phyloP scores from a whole-genome alignment of 495 filamentous ascomycete genomes.

The Tuber borchii region DNA sequence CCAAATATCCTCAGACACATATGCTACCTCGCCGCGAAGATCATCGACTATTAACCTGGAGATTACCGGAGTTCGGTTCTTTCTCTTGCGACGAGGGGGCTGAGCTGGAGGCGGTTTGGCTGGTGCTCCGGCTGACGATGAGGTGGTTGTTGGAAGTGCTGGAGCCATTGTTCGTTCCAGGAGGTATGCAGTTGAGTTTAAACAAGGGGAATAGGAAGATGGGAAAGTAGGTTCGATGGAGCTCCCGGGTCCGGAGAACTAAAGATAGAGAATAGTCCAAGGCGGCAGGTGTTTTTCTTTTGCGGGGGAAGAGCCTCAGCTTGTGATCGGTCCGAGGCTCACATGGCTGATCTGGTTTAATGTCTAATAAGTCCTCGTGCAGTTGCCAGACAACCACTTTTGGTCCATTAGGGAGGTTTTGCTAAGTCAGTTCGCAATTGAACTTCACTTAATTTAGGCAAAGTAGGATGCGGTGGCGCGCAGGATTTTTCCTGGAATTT shows the following conservation, averaged over 20 bases:
- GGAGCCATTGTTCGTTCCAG: slow-evolving; percentile 21
- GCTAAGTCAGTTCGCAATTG: too few species aligned
- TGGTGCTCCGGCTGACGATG: slow-evolving; percentile 9
- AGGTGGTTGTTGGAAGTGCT: slow-evolving; percentile 25
- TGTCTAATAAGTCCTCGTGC: too few species aligned
- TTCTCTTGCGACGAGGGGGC: slow-evolving; percentile 34
- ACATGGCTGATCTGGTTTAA: neutral
- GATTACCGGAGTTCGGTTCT: slow-evolving; percentile 54
- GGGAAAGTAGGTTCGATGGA: slow-evolving; percentile 13
- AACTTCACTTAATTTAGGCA: too few species aligned
- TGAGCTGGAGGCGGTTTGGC: slow-evolving; percentile 23
- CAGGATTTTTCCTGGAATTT: too few species aligned
- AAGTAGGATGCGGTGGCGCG: too few species aligned
- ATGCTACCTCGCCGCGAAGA: slow-evolving; percentile 78
- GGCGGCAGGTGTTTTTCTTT: neutral
- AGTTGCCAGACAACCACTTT: too few species aligned
- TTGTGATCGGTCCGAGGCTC: slow-evolving; percentile 12
- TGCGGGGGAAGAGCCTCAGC: slow-evolving; percentile 18
- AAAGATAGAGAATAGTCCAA: neutral
- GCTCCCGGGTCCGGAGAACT: slow-evolving; percentile 9
- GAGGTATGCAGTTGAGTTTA: neutral
- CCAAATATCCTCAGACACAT: slow-evolving; percentile 80
- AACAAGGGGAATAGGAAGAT: neutral
- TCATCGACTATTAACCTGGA: slow-evolving; percentile 72
- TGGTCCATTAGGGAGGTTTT: too few species aligned